Base-by-base conservation (phyloP, 768 basidiomycete genomes). In the Galerina marginata region DNA sequence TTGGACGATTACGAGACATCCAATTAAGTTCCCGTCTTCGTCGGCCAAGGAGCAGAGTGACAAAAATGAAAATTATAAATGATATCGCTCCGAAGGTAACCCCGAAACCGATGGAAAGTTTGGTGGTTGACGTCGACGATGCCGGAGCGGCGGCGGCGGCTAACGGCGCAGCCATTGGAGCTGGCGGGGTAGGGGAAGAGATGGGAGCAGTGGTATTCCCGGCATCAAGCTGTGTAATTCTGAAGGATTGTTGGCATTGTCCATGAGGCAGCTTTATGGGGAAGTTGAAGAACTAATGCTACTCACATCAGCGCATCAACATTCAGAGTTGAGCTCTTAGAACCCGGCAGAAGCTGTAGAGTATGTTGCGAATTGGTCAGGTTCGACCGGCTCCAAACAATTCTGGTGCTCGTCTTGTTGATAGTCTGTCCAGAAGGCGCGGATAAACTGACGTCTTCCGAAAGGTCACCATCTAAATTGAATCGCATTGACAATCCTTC, bases 271-370 rank as follows among this genome's bases (percentile, higher is more conserved):
- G 15, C 14, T 10, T 4, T 10, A 53, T 23, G 33, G 26, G 12
- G 23, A 14, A 4, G n/a, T 45, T 14, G 9, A 39, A 12, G n/a
- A 11, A 53, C 7, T 6, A 33, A 23, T 6, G 40, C 5, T n/a
- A 61, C 66, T 58, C 55, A 67, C 70, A 65, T 59, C 20, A 71
- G 55, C 0, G 70, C 63, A 42, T 67, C 68, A n/a, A 71, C 62
- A 46, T 47, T 60, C 26, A 71, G 58, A 1, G 68, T 67, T 37
- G 55, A 53, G n/a, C 54, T 66, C 12, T 54, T 63, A 54, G 54
- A 63, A 4, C 52, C 59, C 25, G 69, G 66, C 15, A 54, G 53
- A 16, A 71, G 20, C 60, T 66, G 61, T 9, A 71, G 44, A 11
- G 58, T 54, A 48, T 69, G 70, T 23, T 60, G 54, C 36, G 53